A percentile compares a stretch with the other conserved stretches of the same genome.
These are phyloP conservation scores for Perkinsus olseni DNA, from an alignment of 169 alveolate species.

Conservation along the genomic window DNA sequence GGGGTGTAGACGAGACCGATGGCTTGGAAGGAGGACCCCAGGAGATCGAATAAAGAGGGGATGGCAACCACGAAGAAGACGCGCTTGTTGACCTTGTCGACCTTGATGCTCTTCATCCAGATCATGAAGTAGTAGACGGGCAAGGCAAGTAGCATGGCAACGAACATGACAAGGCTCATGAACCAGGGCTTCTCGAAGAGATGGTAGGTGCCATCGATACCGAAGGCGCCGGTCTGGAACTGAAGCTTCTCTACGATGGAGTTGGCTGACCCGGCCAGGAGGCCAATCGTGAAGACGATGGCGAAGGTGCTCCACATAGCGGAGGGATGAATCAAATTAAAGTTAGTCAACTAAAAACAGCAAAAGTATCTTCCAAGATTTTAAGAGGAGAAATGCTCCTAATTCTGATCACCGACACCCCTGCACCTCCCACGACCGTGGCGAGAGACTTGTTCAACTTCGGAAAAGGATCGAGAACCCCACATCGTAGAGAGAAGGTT, in stretches of 20 bases:
- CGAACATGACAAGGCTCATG: not conserved
- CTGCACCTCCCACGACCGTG: no score
- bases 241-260: not conserved
- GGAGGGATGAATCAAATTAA: not conserved
- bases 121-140: not conserved
- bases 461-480: no score
- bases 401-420: no score
- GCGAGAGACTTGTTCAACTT: no score
- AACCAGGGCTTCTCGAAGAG: conserved; percentile 12
- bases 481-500: no score
- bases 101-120: not conserved
- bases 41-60: not conserved
- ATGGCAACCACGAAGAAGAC: not conserved
- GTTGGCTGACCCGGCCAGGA: not conserved
- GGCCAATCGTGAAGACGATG: not conserved
- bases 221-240: not conserved
- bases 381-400: no score
- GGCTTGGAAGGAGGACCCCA: conserved; percentile 5
- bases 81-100: not conserved
- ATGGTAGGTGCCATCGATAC: not conserved
- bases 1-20: conserved; percentile 7
- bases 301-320: not conserved
- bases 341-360: not conserved
- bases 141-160: not conserved
- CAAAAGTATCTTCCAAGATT: no score